Base-by-base conservation (phyloP, 192 early-diverging fungal genomes). In the Gonapodya prolifera region DNA sequence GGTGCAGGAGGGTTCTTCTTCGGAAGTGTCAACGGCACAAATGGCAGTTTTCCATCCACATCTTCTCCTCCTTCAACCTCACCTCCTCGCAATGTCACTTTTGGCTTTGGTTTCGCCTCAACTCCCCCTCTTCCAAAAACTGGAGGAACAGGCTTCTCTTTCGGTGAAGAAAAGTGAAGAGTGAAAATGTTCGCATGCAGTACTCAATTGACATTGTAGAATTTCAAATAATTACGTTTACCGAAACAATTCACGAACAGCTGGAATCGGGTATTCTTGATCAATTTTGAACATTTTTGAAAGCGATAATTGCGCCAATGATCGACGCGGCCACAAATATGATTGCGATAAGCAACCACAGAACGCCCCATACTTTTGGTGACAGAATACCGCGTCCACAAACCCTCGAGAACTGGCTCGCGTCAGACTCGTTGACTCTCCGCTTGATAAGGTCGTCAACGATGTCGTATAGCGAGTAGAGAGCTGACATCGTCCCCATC, bases 391-490 rank as follows among this genome's bases (percentile, higher is more conserved):
- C 82, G 82, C 91, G 92, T 30, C 93, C 91, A 28, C 87, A 91
- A 36, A 87, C 76, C 78, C 91, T 80, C 2, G 92, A 92, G 87
- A 96, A 96, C 82, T 90, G 87, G 1, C 91, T 89, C 1, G 97
- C 95, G 81, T 97, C 97, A n/a, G 92, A 93, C 78, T 94, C 94
- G 79, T 97, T 94, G n/a, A 94, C 92, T 83, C 96, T 97, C 69
- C 93, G 85, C 76, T 91, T 84, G 1, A 97, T 87, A 17, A 95
- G 85, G 85, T 98, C 96, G 61, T 99, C 97, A 73, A 98, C 81
- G 82, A 98, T 98, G 84, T 99, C 97, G 91, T 95, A 95, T 32
- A 96, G 86, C 73, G 91, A 91, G 80, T 99, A 99, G 34, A 97
- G 85, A 31, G 93, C 91, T 1, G 89, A 92, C 97, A 99, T 99